Evolutionary conservation across 805 yeast genomes (phyloP).

Genomic region (Komagataella ulmi): DNA sequence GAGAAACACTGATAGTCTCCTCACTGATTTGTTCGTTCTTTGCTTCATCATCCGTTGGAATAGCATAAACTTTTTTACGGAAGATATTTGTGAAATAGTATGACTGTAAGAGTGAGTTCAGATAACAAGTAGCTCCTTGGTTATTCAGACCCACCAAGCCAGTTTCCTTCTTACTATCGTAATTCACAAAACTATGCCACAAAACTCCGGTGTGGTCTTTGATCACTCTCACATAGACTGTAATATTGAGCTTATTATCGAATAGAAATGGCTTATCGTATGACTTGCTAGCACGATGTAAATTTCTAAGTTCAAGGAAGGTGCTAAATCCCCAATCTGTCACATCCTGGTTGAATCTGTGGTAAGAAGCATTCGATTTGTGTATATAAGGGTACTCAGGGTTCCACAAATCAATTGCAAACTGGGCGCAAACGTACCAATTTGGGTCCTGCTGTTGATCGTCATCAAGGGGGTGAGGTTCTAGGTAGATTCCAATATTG

Average conservation of each 20-base stretch:
- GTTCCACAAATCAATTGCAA: slow-evolving; percentile 74
- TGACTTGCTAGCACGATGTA: slow-evolving; percentile 19
- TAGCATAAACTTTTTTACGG: slow-evolving; percentile 75
- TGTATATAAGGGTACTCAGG: slow-evolving; percentile 57
- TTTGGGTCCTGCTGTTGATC: slow-evolving; percentile 14
- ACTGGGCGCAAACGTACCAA: slow-evolving; percentile 90
- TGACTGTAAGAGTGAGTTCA: slow-evolving; percentile 85
- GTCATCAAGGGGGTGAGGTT: slow-evolving; percentile 40
- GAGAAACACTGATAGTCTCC: slow-evolving; percentile 47
- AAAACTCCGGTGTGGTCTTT: slow-evolving; percentile 89
- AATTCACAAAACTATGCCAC: slow-evolving; percentile 79
- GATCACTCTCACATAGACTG: slow-evolving; percentile 64
- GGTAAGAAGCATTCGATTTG: slow-evolving; percentile 52
- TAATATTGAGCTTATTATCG: slow-evolving; percentile 49
- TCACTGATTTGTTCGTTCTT: slow-evolving; percentile 18
- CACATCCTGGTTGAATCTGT: slow-evolving; percentile 62
- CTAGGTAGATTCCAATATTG: slow-evolving; percentile 63
- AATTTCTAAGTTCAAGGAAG: slow-evolving; percentile 43
- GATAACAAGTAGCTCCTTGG: slow-evolving; percentile 97
- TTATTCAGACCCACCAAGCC: slow-evolving; percentile 89
- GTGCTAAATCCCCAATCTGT: slow-evolving; percentile 95
- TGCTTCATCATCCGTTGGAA: slow-evolving; percentile 59
- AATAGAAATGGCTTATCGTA: slow-evolving; percentile 26
- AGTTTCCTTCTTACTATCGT: slow-evolving; percentile 76
- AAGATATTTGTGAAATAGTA: slow-evolving; percentile 76